Evolutionary conservation across 2,329 filamentous ascomycete genomes (phyloP), one percentile per base, ranked within the genome.

Genomic region (Aspergillus aculeatus): DNA sequence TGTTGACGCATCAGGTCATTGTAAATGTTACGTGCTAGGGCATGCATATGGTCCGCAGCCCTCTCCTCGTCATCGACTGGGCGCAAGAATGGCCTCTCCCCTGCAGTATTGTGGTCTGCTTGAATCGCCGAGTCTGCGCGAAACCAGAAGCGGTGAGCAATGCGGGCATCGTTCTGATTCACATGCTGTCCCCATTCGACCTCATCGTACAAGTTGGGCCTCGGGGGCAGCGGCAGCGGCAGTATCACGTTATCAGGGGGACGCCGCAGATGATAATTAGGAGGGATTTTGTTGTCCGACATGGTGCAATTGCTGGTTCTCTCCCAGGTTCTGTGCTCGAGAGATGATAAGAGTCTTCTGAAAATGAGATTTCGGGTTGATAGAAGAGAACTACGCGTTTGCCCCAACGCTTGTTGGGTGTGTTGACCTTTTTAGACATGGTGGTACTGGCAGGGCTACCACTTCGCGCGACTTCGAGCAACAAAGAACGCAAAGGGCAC

Each of bases 21-120:
- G 49, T 76, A 75, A 9, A 76, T 69, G 52, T 73, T 73, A 26
- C 60, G 50, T 16, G 63, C 69, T 7, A 75, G 62, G 19, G 61
- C 66, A 49, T 71, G 62, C 16, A 60, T 58, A 16, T 62, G 62
- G 12, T 59, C 58, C n/a, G 63, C 49, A 3, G 16, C 38, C 5
- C 9, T 16, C 10, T 48, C 41, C 6, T 44, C 41, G 10, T 14
- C 41, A 16, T 24, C 14, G 3, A 7, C 26, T 12, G 41, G n/a
- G 11, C 14, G 16, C 26, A 47, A 31, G 26, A 35, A 48, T 23
- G 26, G 53, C 38, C 5, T 44, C n/a, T 44, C 38, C n/a, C 14
- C 16, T 44, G 26, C 9, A 23, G 51, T 44, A 24, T 24, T n/a
- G 41, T 7, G 14, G 23, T 23, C 2, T 32, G 9, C 11, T 24